Base-by-base conservation (phyloP, 176 grass and related monocot genomes). In the Rhynchospora tenuis region DNA sequence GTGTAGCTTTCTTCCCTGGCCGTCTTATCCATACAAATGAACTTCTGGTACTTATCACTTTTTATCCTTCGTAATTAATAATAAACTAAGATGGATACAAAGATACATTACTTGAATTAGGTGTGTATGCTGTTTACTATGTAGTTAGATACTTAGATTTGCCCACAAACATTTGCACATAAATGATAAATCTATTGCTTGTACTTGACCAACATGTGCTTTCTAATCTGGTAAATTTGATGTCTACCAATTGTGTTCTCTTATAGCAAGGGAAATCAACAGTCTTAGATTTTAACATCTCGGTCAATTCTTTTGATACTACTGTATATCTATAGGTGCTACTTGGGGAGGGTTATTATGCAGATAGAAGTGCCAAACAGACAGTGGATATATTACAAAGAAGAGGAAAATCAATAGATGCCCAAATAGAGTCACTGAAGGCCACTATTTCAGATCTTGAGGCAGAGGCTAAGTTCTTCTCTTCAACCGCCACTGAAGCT, bases 21-120 rank as follows among this genome's bases (percentile, higher is more conserved):
- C 85, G 83, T n/a, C 87, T 99, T 47, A 89, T 95, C 80, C 96
- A 95, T 86, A 95, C 96, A 8, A 99, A 99, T 20, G 88, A 99
- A 65, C 84, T 96, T 17, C 17, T 96, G 93, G 93, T 96, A 90
- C 44, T 52, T 50, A 51, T 2, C 66, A 20, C 14, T 5, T 67
- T 20, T 31, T 82, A 67, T 77, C 42, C 67, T 57, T 78, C 64
- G 2, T 86, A 29, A 20, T 19, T 76, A 26, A 54, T 54, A 55
- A 17, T 12, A 76, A 76, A 76, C 48, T 54, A 75, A 27, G 46
- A 52, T 52, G 27, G 10, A 52, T 54, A 75, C 45, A 48, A 50
- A 15, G 71, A 75, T 13, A 75, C 71, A 73, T 14, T 44, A 23
- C 14, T 73, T 47, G 46, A 75, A 52, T 52, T 75, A 75, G 71